Evolutionary conservation across 352 stramenopile species (phyloP).

Genomic region (Achlya hypogyna): DNA sequence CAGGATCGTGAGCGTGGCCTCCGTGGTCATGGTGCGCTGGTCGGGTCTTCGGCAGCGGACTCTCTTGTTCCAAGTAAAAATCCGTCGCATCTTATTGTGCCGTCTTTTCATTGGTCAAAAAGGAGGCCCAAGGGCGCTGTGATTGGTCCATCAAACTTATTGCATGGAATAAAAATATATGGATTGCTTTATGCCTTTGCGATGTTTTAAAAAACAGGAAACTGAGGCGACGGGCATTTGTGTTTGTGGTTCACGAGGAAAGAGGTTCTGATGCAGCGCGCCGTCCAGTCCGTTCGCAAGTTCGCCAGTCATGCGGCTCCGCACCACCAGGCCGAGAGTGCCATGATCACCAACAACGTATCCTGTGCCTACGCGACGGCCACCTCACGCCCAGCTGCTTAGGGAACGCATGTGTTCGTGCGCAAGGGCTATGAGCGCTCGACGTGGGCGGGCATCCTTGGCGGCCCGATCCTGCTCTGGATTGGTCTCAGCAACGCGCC

Average conservation of each 20-base stretch:
- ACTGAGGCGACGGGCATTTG: neutral
- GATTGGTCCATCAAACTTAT: neutral
- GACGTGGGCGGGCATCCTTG: slow-evolving; percentile 63
- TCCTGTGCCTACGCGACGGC: slow-evolving; percentile 16
- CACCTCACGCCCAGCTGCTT: neutral
- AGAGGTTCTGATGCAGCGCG: neutral
- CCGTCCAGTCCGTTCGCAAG: neutral
- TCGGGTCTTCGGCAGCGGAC: neutral
- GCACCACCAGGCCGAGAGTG: slow-evolving; percentile 41
- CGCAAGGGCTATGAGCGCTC: slow-evolving; percentile 81
- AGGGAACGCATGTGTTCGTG: slow-evolving; percentile 72
- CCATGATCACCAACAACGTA: slow-evolving; percentile 84
- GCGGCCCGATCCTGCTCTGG: slow-evolving; percentile 59
- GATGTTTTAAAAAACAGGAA: neutral
- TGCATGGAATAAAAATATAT: neutral
- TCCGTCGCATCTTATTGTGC: neutral
- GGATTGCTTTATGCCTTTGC: neutral
- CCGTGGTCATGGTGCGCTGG: neutral
- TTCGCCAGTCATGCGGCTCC: slow-evolving; percentile 8
- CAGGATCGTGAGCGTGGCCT: neutral
- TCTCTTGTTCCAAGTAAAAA: neutral
- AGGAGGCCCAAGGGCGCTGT: neutral
- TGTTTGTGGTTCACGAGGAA: neutral
- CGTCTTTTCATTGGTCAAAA: neutral
- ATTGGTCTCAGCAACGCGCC: slow-evolving; percentile 69